Evolutionary conservation across 306 rosid species (phyloP).

Genomic region (Quercus berberidifolia): DNA sequence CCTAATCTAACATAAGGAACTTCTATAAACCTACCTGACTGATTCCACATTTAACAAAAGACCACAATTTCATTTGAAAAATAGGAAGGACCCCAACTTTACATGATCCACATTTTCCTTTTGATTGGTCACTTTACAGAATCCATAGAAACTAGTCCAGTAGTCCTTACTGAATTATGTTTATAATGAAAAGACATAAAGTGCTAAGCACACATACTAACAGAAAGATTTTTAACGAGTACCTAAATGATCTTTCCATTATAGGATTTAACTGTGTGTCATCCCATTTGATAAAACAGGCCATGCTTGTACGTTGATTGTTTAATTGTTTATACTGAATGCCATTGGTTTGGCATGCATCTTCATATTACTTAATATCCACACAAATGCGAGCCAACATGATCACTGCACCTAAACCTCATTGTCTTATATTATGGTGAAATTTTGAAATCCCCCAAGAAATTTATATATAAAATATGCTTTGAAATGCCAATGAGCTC

Average conservation of each 20-base stretch:
- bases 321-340: not conserved
- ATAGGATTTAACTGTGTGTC: not conserved
- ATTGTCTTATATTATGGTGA: not conserved
- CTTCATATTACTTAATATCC: not conserved
- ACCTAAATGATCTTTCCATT: not conserved
- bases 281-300: not conserved
- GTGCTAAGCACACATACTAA: not conserved
- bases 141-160: not conserved
- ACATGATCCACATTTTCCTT: conserved; percentile 14
- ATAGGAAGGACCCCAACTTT: conserved; percentile 9
- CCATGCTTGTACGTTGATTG: not conserved
- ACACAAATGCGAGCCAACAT: not conserved
- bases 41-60: conserved; percentile 1
- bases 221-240: not conserved
- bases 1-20: not conserved
- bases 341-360: not conserved
- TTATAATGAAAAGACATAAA: not conserved
- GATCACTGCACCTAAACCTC: not conserved
- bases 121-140: not conserved
- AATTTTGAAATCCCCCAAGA: not conserved
- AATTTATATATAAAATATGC: not conserved
- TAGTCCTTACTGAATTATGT: not conserved
- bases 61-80: conserved; percentile 12
- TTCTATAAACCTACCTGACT: conserved; percentile 4
- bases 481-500: not conserved